Conservation (phyloP, 768 basidiomycete species). For the Boletus barrowsii region DNA sequence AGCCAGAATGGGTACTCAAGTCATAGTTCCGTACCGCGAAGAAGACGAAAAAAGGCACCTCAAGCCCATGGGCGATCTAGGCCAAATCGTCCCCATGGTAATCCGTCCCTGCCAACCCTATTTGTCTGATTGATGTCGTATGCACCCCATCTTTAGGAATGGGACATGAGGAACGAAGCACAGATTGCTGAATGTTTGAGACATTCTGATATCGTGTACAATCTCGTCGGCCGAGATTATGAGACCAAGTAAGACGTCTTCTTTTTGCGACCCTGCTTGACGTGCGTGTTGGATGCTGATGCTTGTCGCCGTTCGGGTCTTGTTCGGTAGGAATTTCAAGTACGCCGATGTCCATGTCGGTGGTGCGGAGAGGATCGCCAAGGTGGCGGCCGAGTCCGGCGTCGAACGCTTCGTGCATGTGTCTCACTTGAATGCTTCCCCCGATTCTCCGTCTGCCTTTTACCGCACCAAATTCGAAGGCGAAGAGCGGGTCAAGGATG, state of each 20-base stretch:
- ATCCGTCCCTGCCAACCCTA: conserved; percentile 20
- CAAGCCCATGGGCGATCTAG: conserved; percentile 93
- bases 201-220: conserved; percentile 96
- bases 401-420: conserved; percentile 89
- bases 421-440: conserved; percentile 89
- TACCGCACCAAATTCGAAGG: conserved; percentile 90
- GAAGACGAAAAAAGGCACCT: conserved; percentile 89
- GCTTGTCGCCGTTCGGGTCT: neutral
- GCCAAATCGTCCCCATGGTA: conserved; percentile 94
- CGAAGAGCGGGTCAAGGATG: conserved; percentile 80
- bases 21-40: conserved; percentile 92
- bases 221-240: conserved; percentile 90
- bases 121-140: conserved; percentile 27
- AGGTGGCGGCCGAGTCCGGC: conserved; percentile 69
- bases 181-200: conserved; percentile 92
- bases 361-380: conserved; percentile 85
- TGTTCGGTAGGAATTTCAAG: conserved; percentile 72
- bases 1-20: conserved; percentile 92
- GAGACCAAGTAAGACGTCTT: conserved; percentile 77
- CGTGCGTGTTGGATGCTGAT: no score
- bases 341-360: conserved; percentile 76
- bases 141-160: conserved; percentile 60
- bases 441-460: conserved; percentile 73
- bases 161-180: conserved; percentile 87
- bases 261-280: conserved; percentile 6